phyloP scores from a whole-genome alignment of 352 stramenopile genomes.

The Phytophthora europaea region DNA sequence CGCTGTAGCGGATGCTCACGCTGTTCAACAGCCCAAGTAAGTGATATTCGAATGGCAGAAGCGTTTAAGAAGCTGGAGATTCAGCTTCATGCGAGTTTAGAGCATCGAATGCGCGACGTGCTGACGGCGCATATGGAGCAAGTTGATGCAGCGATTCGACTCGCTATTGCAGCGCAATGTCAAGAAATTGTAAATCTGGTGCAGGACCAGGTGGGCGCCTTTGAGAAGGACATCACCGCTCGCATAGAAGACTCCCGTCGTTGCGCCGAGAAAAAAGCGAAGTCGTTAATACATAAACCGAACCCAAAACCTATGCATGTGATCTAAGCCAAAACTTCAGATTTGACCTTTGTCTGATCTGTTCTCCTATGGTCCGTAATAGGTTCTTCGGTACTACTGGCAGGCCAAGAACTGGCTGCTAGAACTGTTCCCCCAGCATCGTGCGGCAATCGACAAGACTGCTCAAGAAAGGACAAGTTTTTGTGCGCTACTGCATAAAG shows the following conservation, averaged over 20 bases:
- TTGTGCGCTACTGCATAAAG: no score
- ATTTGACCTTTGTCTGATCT: no score
- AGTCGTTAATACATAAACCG: neutral
- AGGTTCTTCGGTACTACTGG: no score
- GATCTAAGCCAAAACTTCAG: no score
- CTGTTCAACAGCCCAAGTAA: constrained; percentile 7
- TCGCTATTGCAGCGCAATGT: neutral
- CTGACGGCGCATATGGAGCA: constrained; percentile 5
- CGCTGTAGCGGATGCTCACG: constrained; percentile 4
- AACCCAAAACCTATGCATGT: no score
- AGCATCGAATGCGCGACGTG: neutral
- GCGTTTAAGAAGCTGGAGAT: neutral
- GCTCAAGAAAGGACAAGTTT: no score
- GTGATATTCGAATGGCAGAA: constrained; percentile 1
- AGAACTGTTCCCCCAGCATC: no score
- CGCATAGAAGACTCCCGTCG: neutral
- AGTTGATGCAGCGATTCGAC: constrained; percentile 1
- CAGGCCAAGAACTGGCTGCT: no score
- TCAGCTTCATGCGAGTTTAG: neutral
- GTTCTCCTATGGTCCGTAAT: no score
- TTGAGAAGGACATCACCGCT: neutral
- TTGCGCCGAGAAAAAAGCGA: constrained; percentile 12
- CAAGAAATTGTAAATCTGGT: constrained; percentile 3
- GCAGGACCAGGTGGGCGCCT: neutral
- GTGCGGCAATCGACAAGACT: no score